Evolutionary conservation across 192 early-diverging fungal genomes (phyloP).

Genomic region (Entomortierella lignicola): DNA sequence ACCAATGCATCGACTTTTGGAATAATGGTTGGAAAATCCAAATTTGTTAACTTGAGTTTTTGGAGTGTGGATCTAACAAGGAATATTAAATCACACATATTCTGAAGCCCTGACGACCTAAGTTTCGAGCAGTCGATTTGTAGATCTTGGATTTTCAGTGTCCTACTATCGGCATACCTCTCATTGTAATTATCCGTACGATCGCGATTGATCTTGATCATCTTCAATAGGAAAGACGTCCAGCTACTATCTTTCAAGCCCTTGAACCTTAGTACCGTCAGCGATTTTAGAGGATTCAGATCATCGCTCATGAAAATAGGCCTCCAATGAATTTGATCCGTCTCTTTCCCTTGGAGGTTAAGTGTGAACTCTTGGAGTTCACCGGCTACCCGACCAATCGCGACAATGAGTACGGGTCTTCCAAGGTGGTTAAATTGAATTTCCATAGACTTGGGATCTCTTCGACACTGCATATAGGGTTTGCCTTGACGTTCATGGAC

Average conservation of each 20-base stretch:
- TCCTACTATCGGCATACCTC: background rate
- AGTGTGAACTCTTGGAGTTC: background rate
- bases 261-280: slow-evolving; percentile 1
- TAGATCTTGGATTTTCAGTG: background rate
- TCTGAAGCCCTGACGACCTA: background rate
- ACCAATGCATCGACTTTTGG: background rate
- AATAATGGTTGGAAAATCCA: background rate
- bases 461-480: background rate
- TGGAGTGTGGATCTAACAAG: background rate
- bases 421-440: background rate
- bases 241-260: background rate
- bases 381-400: background rate
- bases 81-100: background rate
- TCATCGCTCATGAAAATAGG: background rate
- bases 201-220: background rate
- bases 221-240: background rate
- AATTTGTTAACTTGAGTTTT: background rate
- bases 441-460: background rate
- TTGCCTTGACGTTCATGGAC: background rate
- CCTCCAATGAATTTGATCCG: background rate
- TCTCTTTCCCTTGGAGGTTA: background rate
- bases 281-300: background rate
- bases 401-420: background rate
- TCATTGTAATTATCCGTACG: background rate
- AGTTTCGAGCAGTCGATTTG: background rate